Evolutionary conservation across 352 stramenopile genomes (phyloP), one percentile per base, ranked within the genome.

Genomic region (Phytopythium montanum): DNA sequence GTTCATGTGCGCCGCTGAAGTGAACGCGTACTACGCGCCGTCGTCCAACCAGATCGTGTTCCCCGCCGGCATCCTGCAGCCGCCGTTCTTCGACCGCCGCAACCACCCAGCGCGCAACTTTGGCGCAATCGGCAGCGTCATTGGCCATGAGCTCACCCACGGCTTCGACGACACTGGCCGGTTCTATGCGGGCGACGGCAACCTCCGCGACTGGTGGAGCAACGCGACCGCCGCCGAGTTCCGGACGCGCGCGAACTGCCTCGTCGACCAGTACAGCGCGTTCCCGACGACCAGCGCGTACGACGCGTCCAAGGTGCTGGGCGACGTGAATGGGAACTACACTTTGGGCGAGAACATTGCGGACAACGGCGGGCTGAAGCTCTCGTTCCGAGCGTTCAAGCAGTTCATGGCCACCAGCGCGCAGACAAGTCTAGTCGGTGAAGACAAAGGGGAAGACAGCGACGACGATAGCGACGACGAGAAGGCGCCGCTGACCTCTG

Each of bases 71-170:
- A 99, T 98, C 58, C 62, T 99, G 16, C 94, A 99, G 67, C 78
- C 92, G 49, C 96, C 96, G 7, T 98, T 98, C 57, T 99, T 98
- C 59, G 71, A 92, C 45, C 76, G 75, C 23, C 69, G 79, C 29
- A 71, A 70, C 0, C 90, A 97, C 41, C 73, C 92, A 34, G 88
- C 92, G 12, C 87, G 94, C 3, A 98, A 98, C 60, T 99, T 95
- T 65, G 96, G 96, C 16, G 84, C 80, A 2, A 98, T 98, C 61
- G 93, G 94, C 18, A 90, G 81, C 13, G 78, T 98, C 48, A 96
- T 98, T 51, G 96, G 92, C 5, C 94, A 99, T 62, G 96, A 98
- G 68, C 94, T 99, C 70, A 99, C 92, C 3, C 96, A 99, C 64
- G 94, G 93, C 6, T 99, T 98, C 68, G 96, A 99, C 62, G 87